Conservation (phyloP, 352 stramenopile species). For the Phytophthora podocarpi region DNA sequence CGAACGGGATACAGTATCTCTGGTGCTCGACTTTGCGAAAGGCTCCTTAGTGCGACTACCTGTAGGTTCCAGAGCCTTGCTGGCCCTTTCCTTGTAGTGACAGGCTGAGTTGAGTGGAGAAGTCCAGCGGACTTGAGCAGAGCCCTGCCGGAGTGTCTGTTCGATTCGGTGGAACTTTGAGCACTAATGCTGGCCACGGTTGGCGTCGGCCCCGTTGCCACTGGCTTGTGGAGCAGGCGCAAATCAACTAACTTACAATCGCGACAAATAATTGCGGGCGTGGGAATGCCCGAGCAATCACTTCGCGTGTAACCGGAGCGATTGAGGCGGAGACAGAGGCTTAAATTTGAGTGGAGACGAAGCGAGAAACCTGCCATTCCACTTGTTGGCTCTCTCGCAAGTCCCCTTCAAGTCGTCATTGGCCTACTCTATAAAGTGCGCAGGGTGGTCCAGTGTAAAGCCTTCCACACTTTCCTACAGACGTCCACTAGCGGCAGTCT, state of each 20-base stretch:
- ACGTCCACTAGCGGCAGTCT: slow-evolving; percentile 8
- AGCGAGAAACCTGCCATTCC: slow-evolving; percentile 32
- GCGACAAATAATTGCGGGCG: slow-evolving; percentile 3
- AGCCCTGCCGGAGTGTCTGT: slow-evolving; percentile 7
- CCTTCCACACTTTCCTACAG: slow-evolving; percentile 14
- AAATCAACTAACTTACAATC: slow-evolving; percentile 18
- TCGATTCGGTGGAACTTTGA: slow-evolving; percentile 23
- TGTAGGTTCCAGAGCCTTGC: slow-evolving; percentile 1
- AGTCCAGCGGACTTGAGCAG: slow-evolving; percentile 40
- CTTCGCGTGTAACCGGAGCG: not conserved
- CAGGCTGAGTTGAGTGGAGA: slow-evolving; percentile 35
- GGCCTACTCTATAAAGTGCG: slow-evolving; percentile 22
- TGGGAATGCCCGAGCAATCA: not conserved
- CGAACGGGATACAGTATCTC: slow-evolving; percentile 10
- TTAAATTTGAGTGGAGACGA: slow-evolving; percentile 28
- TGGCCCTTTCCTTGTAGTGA: slow-evolving; percentile 24
- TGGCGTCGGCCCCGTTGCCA: slow-evolving; percentile 12
- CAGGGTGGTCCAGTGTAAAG: slow-evolving; percentile 1
- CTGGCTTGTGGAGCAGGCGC: slow-evolving; percentile 20
- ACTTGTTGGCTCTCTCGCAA: not conserved
- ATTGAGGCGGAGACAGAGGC: not conserved
- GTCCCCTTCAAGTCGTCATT: slow-evolving; percentile 11
- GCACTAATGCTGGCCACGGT: slow-evolving; percentile 31
- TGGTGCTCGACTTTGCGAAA: slow-evolving; percentile 16
- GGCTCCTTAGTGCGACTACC: slow-evolving; percentile 16